These are phyloP conservation scores for Vinca major DNA, from an alignment of 305 asterid species.

Conservation along the genomic window DNA sequence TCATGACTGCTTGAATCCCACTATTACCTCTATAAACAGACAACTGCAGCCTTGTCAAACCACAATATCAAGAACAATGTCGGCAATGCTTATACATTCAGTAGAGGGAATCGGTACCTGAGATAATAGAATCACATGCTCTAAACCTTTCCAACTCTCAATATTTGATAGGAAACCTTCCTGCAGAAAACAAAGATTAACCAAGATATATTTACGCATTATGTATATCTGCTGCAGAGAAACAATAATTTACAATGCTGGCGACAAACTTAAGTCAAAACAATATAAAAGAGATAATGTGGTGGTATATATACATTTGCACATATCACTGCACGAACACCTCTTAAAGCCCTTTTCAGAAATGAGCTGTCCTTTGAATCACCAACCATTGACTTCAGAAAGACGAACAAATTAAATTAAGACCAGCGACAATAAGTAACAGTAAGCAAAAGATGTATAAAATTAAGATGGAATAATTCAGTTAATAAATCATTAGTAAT, in stretches of 20 bases:
- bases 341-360: constrained; percentile 65
- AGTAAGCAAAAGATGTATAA: constrained; percentile 2
- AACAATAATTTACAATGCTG: not conserved
- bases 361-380: constrained; percentile 46
- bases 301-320: constrained; percentile 45
- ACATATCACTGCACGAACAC: constrained; percentile 74
- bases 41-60: constrained; percentile 69
- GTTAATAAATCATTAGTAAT: not conserved
- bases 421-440: not conserved
- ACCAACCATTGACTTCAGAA: constrained; percentile 60
- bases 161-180: constrained; percentile 56
- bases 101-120: constrained; percentile 48
- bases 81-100: constrained; percentile 4
- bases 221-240: not conserved
- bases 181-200: constrained; percentile 22
- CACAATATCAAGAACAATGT: constrained; percentile 25
- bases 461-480: not conserved
- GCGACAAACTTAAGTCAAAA: too few species aligned
- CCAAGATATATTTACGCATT: constrained; percentile 6
- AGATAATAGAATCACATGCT: constrained; percentile 73
- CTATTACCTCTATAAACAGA: constrained; percentile 63
- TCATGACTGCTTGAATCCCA: constrained; percentile 72
- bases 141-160: constrained; percentile 72
- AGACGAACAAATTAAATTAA: constrained; percentile 7
- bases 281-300: not conserved